Conservation (phyloP, 1,139 yeast genomes). For the Pneumocystis murina region DNA sequence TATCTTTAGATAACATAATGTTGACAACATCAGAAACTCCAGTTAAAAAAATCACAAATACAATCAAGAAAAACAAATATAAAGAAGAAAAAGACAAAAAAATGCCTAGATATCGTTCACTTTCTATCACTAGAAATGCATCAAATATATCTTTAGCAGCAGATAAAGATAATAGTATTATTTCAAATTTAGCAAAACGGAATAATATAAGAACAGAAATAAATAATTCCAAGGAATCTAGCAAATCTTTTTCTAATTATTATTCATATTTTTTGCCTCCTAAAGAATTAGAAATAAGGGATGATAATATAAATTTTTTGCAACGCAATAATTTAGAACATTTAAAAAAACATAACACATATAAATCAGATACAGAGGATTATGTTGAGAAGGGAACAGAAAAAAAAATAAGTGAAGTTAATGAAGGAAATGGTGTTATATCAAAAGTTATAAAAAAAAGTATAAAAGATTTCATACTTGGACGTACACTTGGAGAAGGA, state of each 20-base stretch:
- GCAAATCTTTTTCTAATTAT: background rate
- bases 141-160: background rate
- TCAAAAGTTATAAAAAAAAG: slow-evolving; percentile 33
- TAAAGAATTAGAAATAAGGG: background rate
- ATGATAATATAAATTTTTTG: background rate
- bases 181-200: background rate
- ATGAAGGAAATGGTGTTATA: slow-evolving; percentile 24
- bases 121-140: background rate
- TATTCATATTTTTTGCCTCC: background rate
- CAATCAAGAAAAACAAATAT: background rate
- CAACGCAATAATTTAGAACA: slow-evolving; percentile 1
- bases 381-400: slow-evolving; percentile 40
- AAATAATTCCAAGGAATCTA: background rate
- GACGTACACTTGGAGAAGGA: slow-evolving; percentile 84
- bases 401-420: slow-evolving; percentile 31
- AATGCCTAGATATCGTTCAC: background rate
- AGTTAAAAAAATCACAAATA: background rate
- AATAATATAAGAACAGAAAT: background rate
- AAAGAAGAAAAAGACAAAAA: background rate
- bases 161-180: background rate
- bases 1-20: background rate
- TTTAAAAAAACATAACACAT: slow-evolving; percentile 3
- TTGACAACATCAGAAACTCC: background rate
- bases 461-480: slow-evolving; percentile 76
- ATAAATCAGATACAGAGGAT: slow-evolving; percentile 17